Conservation (phyloP, 176 grass and related monocot species). For the Pharus latifolius region DNA sequence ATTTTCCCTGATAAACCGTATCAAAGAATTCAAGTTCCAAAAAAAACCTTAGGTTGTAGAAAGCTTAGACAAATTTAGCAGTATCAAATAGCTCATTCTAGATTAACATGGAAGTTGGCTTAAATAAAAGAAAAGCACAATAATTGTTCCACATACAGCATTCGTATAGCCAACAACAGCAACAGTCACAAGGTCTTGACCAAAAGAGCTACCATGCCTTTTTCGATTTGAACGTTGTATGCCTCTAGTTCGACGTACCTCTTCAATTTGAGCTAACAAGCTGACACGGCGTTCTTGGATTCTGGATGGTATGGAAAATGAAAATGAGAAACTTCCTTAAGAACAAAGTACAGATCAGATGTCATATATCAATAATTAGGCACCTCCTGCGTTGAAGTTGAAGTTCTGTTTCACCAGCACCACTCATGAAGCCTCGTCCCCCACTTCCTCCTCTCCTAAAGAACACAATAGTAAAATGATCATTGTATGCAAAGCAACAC, state of each 20-base stretch:
- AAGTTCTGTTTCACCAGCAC: slow-evolving; percentile 98
- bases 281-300: slow-evolving; percentile 64
- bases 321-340: slow-evolving; percentile 13
- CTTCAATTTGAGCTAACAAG: slow-evolving; percentile 76
- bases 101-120: not conserved
- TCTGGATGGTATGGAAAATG: slow-evolving; percentile 28
- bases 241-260: slow-evolving; percentile 66
- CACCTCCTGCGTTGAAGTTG: slow-evolving; percentile 96
- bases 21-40: slow-evolving; percentile 4
- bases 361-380: slow-evolving; percentile 13
- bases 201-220: slow-evolving; percentile 73
- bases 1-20: slow-evolving; percentile 75
- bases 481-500: not conserved
- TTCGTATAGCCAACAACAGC: slow-evolving; percentile 95
- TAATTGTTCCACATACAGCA: slow-evolving; percentile 57
- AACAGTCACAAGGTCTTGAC: slow-evolving; percentile 72
- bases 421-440: slow-evolving; percentile 76
- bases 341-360: slow-evolving; percentile 3
- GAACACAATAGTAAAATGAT: slow-evolving; percentile 9
- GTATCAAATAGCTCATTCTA: not conserved
- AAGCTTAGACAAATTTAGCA: slow-evolving; percentile 4
- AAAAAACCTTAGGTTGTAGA: not conserved
- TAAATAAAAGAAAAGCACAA: slow-evolving; percentile 11
- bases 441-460: slow-evolving; percentile 93
- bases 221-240: slow-evolving; percentile 77